These are phyloP conservation scores for Aspergillus novoparasiticus DNA, from an alignment of 2,329 filamentous ascomycete genomes.

Conservation along the genomic window DNA sequence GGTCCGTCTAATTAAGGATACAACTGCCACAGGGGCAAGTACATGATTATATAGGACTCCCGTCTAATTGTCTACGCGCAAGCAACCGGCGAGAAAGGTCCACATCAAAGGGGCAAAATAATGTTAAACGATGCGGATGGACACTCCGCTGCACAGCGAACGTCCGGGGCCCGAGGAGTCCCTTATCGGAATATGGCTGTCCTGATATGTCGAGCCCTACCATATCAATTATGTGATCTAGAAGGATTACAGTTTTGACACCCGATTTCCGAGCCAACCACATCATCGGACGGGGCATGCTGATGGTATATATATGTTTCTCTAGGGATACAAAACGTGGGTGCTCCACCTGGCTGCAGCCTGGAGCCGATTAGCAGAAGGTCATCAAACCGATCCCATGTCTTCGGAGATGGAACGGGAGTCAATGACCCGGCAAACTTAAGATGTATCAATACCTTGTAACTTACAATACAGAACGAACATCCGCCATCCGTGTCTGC, in stretches of 20 bases:
- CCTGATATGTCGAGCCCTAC: neutral
- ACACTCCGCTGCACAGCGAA: neutral
- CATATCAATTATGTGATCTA: neutral
- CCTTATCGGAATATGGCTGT: neutral
- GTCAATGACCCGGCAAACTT: neutral
- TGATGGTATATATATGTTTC: neutral
- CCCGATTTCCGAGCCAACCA: constrained; percentile 5
- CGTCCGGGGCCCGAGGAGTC: neutral
- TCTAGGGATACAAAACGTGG: neutral
- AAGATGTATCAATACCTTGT: neutral
- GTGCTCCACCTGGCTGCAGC: neutral
- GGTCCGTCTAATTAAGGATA: neutral
- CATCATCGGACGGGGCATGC: neutral
- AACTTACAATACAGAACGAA: neutral
- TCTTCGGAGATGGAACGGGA: neutral
- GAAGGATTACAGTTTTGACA: neutral
- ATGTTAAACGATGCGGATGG: neutral
- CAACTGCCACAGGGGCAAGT: neutral
- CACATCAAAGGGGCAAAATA: neutral
- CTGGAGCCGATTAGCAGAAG: neutral
- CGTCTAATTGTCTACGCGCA: neutral
- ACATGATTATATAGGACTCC: neutral
- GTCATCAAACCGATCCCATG: neutral
- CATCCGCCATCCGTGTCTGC: constrained; percentile 14
- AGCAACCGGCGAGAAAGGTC: neutral